A percentile compares a stretch with the other conserved stretches of the same genome.
phyloP scores from a whole-genome alignment of 2,329 filamentous ascomycete genomes.

The Knoxdaviesia proteae region DNA sequence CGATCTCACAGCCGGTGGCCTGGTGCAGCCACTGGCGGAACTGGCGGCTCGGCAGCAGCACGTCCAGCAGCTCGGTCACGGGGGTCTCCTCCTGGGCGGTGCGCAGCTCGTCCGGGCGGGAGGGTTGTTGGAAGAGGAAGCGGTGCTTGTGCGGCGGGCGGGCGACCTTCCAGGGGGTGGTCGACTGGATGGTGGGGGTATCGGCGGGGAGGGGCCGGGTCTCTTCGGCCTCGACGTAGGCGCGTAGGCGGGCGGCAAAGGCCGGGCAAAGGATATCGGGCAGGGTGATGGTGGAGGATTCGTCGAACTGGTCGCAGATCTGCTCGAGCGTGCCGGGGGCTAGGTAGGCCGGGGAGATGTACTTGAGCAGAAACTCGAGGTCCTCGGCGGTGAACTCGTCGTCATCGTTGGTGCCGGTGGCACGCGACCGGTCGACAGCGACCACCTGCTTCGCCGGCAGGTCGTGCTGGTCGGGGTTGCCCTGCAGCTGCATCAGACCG shows the following conservation, averaged over 20 bases:
- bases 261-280: constrained; percentile 58
- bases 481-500: constrained; percentile 79
- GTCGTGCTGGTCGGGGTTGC: constrained; percentile 79
- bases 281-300: constrained; percentile 68
- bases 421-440: constrained; percentile 16
- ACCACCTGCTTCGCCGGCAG: constrained; percentile 45
- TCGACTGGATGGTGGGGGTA: constrained; percentile 34
- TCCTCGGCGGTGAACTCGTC: constrained; percentile 41
- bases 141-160: constrained; percentile 88
- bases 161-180: constrained; percentile 51
- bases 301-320: constrained; percentile 57
- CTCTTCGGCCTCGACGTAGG: constrained; percentile 50
- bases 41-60: constrained; percentile 61
- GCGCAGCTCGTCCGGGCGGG: constrained; percentile 15
- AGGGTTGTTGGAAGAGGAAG: constrained; percentile 58
- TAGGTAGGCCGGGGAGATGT: constrained; percentile 74
- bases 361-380: constrained; percentile 75
- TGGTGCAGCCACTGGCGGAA: constrained; percentile 82
- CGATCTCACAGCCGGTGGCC: constrained; percentile 55
- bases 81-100: constrained; percentile 27
- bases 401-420: constrained; percentile 33
- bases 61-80: constrained; percentile 59
- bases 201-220: constrained; percentile 20
- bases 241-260: constrained; percentile 51
- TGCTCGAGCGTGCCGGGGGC: constrained; percentile 79